Evolutionary conservation across 1,284 basidiomycete genomes (phyloP).

Genomic region (Phellopilus nigrolimitatus): DNA sequence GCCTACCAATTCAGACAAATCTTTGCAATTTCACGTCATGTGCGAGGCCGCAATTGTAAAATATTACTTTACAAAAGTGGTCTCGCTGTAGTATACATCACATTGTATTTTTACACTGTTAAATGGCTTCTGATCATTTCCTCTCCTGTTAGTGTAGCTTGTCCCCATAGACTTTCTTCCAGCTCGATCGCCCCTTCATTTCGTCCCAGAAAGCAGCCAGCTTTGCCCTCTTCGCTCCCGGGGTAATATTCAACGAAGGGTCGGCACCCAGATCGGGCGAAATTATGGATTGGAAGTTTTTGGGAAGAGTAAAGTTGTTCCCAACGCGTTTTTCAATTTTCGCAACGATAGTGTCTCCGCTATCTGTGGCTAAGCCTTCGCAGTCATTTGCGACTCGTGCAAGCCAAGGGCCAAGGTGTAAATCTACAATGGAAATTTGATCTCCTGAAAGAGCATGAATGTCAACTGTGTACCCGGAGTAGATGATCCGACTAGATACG

Average conservation of each 20-base stretch:
- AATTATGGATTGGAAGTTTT: slow-evolving; percentile 32
- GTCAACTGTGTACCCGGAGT: slow-evolving; percentile 10
- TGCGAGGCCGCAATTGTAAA: background rate
- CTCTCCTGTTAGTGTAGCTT: slow-evolving; percentile 38
- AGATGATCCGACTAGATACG: slow-evolving; percentile 21
- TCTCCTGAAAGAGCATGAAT: slow-evolving; percentile 47
- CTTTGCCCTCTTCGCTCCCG: slow-evolving; percentile 36
- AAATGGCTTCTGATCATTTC: background rate
- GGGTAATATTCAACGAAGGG: slow-evolving; percentile 13
- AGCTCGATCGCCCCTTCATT: slow-evolving; percentile 59
- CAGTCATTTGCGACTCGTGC: slow-evolving; percentile 55
- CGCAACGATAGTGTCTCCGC: slow-evolving; percentile 43
- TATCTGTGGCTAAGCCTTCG: slow-evolving; percentile 45
- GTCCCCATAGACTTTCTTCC: slow-evolving; percentile 57
- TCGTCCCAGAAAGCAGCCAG: slow-evolving; percentile 64
- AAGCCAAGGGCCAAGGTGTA: slow-evolving; percentile 79
- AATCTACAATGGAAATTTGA: slow-evolving; percentile 74
- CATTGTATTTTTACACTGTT: background rate
- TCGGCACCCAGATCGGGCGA: slow-evolving; percentile 7
- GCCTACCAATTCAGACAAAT: background rate
- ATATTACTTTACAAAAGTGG: background rate
- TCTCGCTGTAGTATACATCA: background rate
- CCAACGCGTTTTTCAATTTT: slow-evolving; percentile 52
- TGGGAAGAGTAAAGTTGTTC: slow-evolving; percentile 39
- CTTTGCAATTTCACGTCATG: no score